Evolutionary conservation across 2,329 filamentous ascomycete genomes (phyloP), one percentile per base, ranked within the genome.

Genomic region (Aspergillus aculeatus): DNA sequence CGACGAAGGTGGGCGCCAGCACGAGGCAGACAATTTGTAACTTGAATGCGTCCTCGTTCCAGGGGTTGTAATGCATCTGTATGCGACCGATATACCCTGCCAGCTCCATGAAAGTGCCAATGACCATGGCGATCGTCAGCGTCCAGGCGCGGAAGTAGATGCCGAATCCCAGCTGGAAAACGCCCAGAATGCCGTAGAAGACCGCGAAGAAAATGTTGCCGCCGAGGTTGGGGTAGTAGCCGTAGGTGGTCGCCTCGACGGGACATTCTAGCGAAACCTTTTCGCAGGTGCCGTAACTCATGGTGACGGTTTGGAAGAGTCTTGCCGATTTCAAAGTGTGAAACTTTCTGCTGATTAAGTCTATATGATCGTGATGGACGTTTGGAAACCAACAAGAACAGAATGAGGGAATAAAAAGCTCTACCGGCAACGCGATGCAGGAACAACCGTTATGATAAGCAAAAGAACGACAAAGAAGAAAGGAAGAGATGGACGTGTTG

Each of bases 21-120:
- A 84, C 83, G 23, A 86, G 71, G 59, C 79, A 81, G 64, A 83
- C 80, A 54, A 86, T 83, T 62, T 81, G 84, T 63, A 83, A 70
- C 53, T 85, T 73, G 67, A 86, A 86, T 0, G 77, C 78, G 19
- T 74, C 64, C 3, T 72, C 64, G 41, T 75, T 71, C 73, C 82
- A 86, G 0, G 83, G 82, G 64, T 86, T 82, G 54, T 77, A 65
- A 70, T 83, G 73, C 71, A 86, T 77, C 63, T 83, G 70, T 32
- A 87, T 68, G 23, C 84, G 78, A 2, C 82, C 84, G 12, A 78
- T 74, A 66, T 88, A 88, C 9, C 86, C 86, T 1, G 84, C 69
- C 29, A 80, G 71, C 67, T 86, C 84, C 49, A 83, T 78, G 3
- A 81, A 60, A 7, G 81, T 77, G 9, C 82, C 84, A 3, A 80